phyloP scores from a whole-genome alignment of 2,329 filamentous ascomycete genomes.

The Cryoendolithus antarcticus region DNA sequence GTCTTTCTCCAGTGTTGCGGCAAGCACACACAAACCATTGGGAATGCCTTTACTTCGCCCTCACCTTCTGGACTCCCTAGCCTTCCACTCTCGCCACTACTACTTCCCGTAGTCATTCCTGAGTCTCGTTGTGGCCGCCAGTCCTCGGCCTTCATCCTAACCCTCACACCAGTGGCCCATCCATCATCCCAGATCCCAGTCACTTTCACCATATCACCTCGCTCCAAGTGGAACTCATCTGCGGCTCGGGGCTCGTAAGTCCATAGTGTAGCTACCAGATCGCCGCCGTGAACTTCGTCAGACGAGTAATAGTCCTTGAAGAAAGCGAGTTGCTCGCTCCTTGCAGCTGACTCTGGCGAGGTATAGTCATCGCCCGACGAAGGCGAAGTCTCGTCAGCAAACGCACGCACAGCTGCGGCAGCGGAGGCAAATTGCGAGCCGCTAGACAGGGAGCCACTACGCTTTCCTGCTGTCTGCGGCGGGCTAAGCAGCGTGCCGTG shows the following conservation, averaged over 20 bases:
- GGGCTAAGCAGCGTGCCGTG: constrained; percentile 50
- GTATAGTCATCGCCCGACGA: constrained; percentile 59
- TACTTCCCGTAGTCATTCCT: constrained; percentile 65
- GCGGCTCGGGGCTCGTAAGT: constrained; percentile 88
- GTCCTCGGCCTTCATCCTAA: constrained; percentile 74
- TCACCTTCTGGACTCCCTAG: constrained; percentile 12
- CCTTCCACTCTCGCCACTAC: constrained; percentile 1
- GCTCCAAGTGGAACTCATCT: constrained; percentile 85
- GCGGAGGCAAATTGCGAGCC: constrained; percentile 48
- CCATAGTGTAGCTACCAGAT: constrained; percentile 86
- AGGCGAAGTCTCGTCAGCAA: constrained; percentile 42
- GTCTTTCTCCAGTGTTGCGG: constrained; percentile 96
- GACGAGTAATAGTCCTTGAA: constrained; percentile 99
- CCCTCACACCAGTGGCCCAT: constrained; percentile 86
- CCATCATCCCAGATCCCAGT: constrained; percentile 99
- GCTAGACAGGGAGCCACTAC: constrained; percentile 82
- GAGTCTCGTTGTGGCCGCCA: constrained; percentile 88
- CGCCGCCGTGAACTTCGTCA: constrained; percentile 85
- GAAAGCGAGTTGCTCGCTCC: constrained; percentile 87
- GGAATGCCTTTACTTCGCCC: constrained; percentile 95
- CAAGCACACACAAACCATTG: constrained; percentile 87
- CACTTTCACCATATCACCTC: constrained; percentile 95
- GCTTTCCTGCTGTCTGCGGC: constrained; percentile 42
- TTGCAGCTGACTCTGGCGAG: constrained; percentile 77
- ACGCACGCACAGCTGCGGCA: constrained; percentile 36